These are phyloP conservation scores for Ceratocystis eucalypticola DNA, from an alignment of 2,329 filamentous ascomycete species.

Conservation along the genomic window DNA sequence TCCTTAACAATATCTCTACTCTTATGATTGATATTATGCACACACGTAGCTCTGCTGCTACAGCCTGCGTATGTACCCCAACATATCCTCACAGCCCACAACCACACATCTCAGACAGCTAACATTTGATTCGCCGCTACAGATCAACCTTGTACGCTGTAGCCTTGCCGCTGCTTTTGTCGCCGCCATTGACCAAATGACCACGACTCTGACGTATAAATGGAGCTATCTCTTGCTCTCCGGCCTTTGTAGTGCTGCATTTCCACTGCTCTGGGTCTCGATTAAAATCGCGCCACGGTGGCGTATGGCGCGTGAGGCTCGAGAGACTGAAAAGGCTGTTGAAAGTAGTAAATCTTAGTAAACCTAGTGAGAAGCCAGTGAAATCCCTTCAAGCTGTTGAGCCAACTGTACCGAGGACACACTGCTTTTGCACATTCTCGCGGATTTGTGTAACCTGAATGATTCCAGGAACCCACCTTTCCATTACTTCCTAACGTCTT, in stretches of 20 bases:
- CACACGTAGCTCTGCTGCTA: slow-evolving; percentile 24
- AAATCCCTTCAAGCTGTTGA: neutral
- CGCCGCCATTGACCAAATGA: slow-evolving; percentile 24
- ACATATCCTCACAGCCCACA: neutral
- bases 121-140: too few species aligned
- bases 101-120: neutral
- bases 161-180: slow-evolving; percentile 24
- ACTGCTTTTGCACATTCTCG: too few species aligned
- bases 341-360: neutral
- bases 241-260: slow-evolving; percentile 19
- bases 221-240: slow-evolving; percentile 23
- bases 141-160: slow-evolving; percentile 26
- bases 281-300: slow-evolving; percentile 22
- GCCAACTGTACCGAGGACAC: too few species aligned
- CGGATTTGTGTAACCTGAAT: neutral
- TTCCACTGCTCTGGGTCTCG: slow-evolving; percentile 22
- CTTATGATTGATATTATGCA: slow-evolving; percentile 26
- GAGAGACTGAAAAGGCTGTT: neutral
- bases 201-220: slow-evolving; percentile 19
- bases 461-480: neutral
- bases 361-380: neutral
- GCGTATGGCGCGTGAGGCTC: slow-evolving; percentile 15
- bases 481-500: neutral
- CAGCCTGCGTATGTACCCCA: slow-evolving; percentile 22
- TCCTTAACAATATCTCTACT: slow-evolving; percentile 26